Evolutionary conservation across 176 grass and related monocot species (phyloP).

Genomic region (Stipa capillata): DNA sequence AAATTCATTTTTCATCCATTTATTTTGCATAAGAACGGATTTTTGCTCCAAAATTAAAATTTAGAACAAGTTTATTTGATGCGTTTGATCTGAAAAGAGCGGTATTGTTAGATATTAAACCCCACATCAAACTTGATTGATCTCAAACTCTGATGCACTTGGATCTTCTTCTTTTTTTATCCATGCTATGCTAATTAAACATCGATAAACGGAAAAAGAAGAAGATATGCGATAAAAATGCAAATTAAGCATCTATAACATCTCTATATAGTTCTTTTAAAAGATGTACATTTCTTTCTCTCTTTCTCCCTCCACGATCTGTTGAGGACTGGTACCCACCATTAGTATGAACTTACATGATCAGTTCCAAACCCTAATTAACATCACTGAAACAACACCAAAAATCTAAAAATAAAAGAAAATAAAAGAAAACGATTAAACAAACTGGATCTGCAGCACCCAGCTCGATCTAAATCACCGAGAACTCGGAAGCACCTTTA

Average conservation of each 20-base stretch:
- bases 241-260: background rate
- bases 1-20: background rate
- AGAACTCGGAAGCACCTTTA: slow-evolving; percentile 4
- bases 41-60: background rate
- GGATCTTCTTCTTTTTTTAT: background rate
- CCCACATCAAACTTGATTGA: background rate
- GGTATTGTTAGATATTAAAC: background rate
- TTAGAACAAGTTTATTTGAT: background rate
- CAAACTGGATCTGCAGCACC: slow-evolving; percentile 14
- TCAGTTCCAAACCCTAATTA: slow-evolving; percentile 30
- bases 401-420: background rate
- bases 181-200: background rate
- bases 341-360: no score
- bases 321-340: no score
- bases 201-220: no score
- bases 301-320: slow-evolving; percentile 20
- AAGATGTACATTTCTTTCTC: slow-evolving; percentile 70
- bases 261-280: slow-evolving; percentile 31
- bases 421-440: no score
- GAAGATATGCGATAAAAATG: no score
- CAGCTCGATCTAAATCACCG: slow-evolving; percentile 29
- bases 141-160: background rate
- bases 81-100: background rate
- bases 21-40: background rate
- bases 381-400: slow-evolving; percentile 14